phyloP scores from a whole-genome alignment of 768 basidiomycete genomes.

The Boletus vermiculosoides region DNA sequence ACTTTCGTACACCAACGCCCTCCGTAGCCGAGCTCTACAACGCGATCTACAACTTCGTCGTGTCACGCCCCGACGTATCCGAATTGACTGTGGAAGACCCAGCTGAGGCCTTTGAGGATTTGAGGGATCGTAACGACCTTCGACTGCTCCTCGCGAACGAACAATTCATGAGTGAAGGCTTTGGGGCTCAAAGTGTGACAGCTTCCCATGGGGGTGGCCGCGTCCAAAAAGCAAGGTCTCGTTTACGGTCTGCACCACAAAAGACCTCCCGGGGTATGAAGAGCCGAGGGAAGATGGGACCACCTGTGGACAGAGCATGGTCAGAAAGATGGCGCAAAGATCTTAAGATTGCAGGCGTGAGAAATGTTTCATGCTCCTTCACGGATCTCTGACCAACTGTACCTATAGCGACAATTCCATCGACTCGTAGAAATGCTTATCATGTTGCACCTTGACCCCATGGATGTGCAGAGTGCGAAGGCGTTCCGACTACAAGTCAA shows the following conservation, averaged over 20 bases:
- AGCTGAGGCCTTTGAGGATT: conserved; percentile 95
- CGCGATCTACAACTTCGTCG: conserved; percentile 76
- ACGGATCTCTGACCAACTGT: background rate
- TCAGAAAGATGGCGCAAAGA: conserved; percentile 76
- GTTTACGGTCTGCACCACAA: conserved; percentile 31
- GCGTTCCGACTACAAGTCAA: conserved; percentile 91
- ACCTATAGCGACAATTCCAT: conserved; percentile 82
- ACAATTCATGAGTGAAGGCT: conserved; percentile 70
- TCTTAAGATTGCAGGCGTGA: conserved; percentile 86
- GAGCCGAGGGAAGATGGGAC: conserved; percentile 63
- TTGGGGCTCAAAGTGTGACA: conserved; percentile 39
- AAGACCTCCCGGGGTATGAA: conserved; percentile 19
- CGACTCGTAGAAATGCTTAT: conserved; percentile 91
- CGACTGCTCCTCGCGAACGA: conserved; percentile 65
- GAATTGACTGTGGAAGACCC: conserved; percentile 98
- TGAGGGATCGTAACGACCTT: conserved; percentile 90
- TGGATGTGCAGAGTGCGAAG: conserved; percentile 51
- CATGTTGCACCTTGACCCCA: conserved; percentile 63
- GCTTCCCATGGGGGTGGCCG: conserved; percentile 50
- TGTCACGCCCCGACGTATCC: conserved; percentile 65
- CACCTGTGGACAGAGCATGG: conserved; percentile 77
- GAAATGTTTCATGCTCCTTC: conserved; percentile 12
- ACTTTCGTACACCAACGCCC: background rate
- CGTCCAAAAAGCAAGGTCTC: conserved; percentile 39
- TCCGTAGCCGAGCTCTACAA: conserved; percentile 78